Conservation (phyloP, 1,284 basidiomycete species). For the Termitomyces sp. region DNA sequence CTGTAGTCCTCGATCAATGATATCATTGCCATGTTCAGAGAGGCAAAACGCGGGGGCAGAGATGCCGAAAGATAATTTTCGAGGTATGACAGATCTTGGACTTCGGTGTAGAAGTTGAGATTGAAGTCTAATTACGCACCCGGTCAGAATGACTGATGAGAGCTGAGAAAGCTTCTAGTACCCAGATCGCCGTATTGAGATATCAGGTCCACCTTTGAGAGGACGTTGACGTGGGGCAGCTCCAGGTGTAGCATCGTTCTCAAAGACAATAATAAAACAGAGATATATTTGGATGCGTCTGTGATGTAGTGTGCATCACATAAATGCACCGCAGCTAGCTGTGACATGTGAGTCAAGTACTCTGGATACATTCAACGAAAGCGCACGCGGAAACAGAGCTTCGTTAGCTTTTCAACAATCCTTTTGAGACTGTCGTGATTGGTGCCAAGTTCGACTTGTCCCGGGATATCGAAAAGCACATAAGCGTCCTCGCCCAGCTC, state of each 20-base stretch:
- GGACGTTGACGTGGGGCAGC: constrained; percentile 94
- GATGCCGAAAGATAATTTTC: constrained; percentile 68
- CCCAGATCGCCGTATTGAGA: constrained; percentile 85
- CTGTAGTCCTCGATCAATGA: constrained; percentile 91
- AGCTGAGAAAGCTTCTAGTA: constrained; percentile 31
- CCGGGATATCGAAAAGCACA: constrained; percentile 93
- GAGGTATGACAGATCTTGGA: constrained; percentile 91
- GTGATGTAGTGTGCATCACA: constrained; percentile 97
- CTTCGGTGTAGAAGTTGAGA: constrained; percentile 97
- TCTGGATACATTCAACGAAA: not conserved
- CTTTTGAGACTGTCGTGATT: constrained; percentile 88
- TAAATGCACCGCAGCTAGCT: constrained; percentile 93
- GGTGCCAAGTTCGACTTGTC: constrained; percentile 96
- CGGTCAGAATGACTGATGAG: constrained; percentile 11
- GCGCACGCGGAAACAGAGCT: constrained; percentile 81
- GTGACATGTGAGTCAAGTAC: constrained; percentile 19
- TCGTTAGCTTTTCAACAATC: constrained; percentile 70
- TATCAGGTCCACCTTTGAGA: constrained; percentile 93
- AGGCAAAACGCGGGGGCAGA: constrained; percentile 61
- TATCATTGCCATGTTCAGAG: constrained; percentile 86
- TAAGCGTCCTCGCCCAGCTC: constrained; percentile 72
- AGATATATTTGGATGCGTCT: constrained; percentile 92
- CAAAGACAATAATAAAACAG: constrained; percentile 86
- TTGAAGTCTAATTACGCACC: constrained; percentile 72
- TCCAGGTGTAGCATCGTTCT: constrained; percentile 98